Conservation (phyloP, 495 filamentous ascomycete species). For the Wilcoxina mikolae region DNA sequence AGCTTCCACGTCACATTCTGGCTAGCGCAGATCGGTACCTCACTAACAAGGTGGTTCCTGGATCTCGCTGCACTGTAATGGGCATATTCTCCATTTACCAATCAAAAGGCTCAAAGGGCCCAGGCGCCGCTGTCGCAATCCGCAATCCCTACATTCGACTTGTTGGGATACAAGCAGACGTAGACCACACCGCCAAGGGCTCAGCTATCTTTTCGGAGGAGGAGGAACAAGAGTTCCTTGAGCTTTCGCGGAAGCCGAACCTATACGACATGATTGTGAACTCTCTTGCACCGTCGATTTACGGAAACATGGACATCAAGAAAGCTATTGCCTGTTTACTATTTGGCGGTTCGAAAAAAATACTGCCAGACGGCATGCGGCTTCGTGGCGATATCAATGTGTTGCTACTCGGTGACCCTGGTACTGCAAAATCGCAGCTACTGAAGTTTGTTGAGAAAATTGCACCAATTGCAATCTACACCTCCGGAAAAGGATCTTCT, state of each 20-base stretch:
- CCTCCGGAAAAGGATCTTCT: slow-evolving; percentile 95
- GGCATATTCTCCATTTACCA: slow-evolving; percentile 98
- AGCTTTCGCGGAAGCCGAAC: slow-evolving; percentile 79
- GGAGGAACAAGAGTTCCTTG: slow-evolving; percentile 94
- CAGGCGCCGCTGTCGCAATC: slow-evolving; percentile 73
- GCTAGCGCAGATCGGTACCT: slow-evolving; percentile 92
- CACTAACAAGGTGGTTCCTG: slow-evolving; percentile 89
- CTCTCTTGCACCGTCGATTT: slow-evolving; percentile 95
- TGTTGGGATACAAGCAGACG: slow-evolving; percentile 76
- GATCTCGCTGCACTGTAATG: slow-evolving; percentile 86
- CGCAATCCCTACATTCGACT: slow-evolving; percentile 93
- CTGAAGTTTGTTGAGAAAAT: slow-evolving; percentile 97
- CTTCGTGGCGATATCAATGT: slow-evolving; percentile 98
- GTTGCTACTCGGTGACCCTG: slow-evolving; percentile 88
- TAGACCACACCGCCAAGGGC: slow-evolving; percentile 82
- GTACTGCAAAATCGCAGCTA: slow-evolving; percentile 95
- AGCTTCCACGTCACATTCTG: slow-evolving; percentile 85
- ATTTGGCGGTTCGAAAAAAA: slow-evolving; percentile 94
- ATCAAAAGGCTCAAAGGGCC: slow-evolving; percentile 69
- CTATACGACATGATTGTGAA: slow-evolving; percentile 78
- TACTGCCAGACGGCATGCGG: slow-evolving; percentile 96
- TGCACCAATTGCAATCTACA: slow-evolving; percentile 95
- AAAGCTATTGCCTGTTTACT: slow-evolving; percentile 95
- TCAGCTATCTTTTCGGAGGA: slow-evolving; percentile 77
- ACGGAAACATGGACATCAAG: slow-evolving; percentile 92